Percentiles rank a stretch among this genome's conserved stretches.
These are phyloP conservation scores for Trypethelium eluteriae DNA, from an alignment of 495 filamentous ascomycete genomes.

Conservation along the genomic window DNA sequence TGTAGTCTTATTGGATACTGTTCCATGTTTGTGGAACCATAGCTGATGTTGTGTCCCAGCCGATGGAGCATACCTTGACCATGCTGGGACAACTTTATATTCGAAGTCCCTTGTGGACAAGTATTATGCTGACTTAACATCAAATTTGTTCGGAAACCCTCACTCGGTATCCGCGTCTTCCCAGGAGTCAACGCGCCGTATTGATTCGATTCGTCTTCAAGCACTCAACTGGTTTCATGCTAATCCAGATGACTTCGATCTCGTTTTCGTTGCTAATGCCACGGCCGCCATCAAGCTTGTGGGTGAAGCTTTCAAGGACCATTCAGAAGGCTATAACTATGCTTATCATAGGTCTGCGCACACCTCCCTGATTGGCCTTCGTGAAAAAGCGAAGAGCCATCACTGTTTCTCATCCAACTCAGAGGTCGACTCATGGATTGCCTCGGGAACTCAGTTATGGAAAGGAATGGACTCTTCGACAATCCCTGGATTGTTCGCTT, in stretches of 20 bases:
- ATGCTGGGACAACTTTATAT: slow-evolving; percentile 79
- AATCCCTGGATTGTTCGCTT: slow-evolving; percentile 57
- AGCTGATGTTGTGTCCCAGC: background rate
- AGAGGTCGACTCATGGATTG: slow-evolving; percentile 62
- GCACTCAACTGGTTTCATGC: slow-evolving; percentile 57
- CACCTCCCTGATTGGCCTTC: slow-evolving; percentile 63
- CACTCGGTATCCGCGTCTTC: slow-evolving; percentile 65
- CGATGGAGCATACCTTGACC: slow-evolving; percentile 71
- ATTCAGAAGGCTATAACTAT: slow-evolving; percentile 45
- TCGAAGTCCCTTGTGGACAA: slow-evolving; percentile 53
- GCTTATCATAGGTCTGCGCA: slow-evolving; percentile 69
- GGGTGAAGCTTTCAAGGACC: slow-evolving; percentile 54
- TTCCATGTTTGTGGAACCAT: background rate
- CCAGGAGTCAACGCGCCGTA: slow-evolving; percentile 49
- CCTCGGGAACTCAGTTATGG: slow-evolving; percentile 19
- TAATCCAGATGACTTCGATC: slow-evolving; percentile 54
- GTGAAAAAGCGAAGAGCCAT: slow-evolving; percentile 52
- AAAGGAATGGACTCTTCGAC: background rate
- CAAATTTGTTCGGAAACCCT: slow-evolving; percentile 64
- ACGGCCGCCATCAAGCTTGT: slow-evolving; percentile 66
- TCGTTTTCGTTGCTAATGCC: slow-evolving; percentile 63
- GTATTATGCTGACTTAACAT: slow-evolving; percentile 50
- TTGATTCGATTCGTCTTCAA: slow-evolving; percentile 52
- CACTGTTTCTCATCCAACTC: slow-evolving; percentile 57
- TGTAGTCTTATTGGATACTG: slow-evolving; percentile 41